Base-by-base conservation (phyloP, 2,329 filamentous ascomycete genomes). In the Aspergillus piperis region DNA sequence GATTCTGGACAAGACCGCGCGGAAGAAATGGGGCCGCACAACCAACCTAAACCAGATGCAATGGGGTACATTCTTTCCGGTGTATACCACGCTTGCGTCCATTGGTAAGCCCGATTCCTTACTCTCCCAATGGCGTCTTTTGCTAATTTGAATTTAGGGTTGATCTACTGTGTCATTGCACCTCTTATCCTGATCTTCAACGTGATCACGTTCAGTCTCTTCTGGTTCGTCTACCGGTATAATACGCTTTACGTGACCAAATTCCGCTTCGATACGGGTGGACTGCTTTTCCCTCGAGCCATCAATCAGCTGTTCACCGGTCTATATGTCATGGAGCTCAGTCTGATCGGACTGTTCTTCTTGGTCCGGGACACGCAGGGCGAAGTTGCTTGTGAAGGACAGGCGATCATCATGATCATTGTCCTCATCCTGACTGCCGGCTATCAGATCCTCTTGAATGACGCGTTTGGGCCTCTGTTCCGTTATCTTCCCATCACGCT, bases 201-300 rank as follows among this genome's bases (percentile, higher is more conserved):
- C 68, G 87, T 96, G 69, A 87, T 98, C 73, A 97, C 94, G 0
- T 98, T 98, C 74, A 84, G 86, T 50, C 81, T 99, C 0, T 88
- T 98, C 65, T 99, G 93, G 93, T 83, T 97, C 48, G 94, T 95
- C 0, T 92, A 98, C 74, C 87, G 94, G n/a, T 98, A 98, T 77
- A 94, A 94, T 67, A 96, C 96, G 80, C 84, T 99, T 19, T 99
- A 97, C 70, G 93, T 99, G 61, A 96, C 88, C 25, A 90, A 92
- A 55, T 96, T 96, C 75, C 86, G 88, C 66, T 87, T 90, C 62
- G 95, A 99, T 76, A 99, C 94, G 0, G 95, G 95, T 42, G 95
- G 95, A 47, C 84, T 98, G 1, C 80, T 98, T 54, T 99, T 96
- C 70, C 95, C 95, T 0, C 86, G 89, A 38, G 95, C 95, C 0